Evolutionary conservation across 208 protist genomes (phyloP).

Genomic region (Blechomonas ayalai): DNA sequence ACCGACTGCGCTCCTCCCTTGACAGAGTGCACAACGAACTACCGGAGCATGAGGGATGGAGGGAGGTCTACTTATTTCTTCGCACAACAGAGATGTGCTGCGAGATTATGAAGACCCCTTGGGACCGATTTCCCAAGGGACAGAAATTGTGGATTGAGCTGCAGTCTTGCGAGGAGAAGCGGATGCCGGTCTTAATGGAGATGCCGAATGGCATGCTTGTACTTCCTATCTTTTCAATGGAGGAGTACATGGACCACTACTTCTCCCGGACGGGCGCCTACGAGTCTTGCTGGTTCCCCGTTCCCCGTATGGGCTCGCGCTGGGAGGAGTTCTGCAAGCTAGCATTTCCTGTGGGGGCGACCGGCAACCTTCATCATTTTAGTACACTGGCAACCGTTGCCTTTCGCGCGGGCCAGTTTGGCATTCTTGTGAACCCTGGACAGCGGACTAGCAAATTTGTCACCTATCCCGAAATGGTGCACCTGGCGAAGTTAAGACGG

Average conservation of each 20-base stretch:
- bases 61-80: slow-evolving; percentile 81
- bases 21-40: slow-evolving; percentile 55
- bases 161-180: slow-evolving; percentile 73
- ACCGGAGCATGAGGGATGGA: slow-evolving; percentile 47
- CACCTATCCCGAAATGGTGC: slow-evolving; percentile 85
- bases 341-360: slow-evolving; percentile 72
- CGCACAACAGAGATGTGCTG: slow-evolving; percentile 84
- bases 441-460: slow-evolving; percentile 84
- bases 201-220: slow-evolving; percentile 80
- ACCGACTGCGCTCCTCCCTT: slow-evolving; percentile 62
- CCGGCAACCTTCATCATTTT: slow-evolving; percentile 59
- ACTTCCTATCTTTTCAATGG: slow-evolving; percentile 81
- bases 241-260: slow-evolving; percentile 83
- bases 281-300: slow-evolving; percentile 82
- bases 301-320: slow-evolving; percentile 61
- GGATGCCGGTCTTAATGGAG: slow-evolving; percentile 52
- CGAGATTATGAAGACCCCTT: slow-evolving; percentile 39
- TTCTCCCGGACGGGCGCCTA: slow-evolving; percentile 59
- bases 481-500: slow-evolving; percentile 46
- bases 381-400: slow-evolving; percentile 71
- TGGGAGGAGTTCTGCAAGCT: slow-evolving; percentile 78
- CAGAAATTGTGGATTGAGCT: slow-evolving; percentile 85
- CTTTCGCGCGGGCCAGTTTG: slow-evolving; percentile 37
- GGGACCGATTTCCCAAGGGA: slow-evolving; percentile 70
- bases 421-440: slow-evolving; percentile 71